Conservation (phyloP, 352 stramenopile species). For the Pythium dissotocum region DNA sequence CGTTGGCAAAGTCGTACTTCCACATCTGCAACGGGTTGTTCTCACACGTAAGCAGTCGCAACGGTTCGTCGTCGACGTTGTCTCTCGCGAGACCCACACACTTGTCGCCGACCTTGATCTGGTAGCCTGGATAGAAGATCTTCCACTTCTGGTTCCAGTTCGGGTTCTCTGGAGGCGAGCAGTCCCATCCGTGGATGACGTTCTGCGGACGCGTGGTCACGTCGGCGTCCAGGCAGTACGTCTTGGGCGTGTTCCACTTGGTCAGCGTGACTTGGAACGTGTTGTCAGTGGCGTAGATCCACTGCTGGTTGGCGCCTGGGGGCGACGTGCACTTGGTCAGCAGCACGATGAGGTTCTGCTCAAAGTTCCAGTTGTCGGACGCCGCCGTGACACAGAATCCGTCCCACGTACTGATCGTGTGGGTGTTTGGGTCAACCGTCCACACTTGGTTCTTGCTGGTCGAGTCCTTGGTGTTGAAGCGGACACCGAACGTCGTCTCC, state of each 20-base stretch:
- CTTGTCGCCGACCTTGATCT: constrained; percentile 7
- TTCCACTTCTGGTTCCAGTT: constrained; percentile 11
- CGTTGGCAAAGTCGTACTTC: constrained; percentile 15
- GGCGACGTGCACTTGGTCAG: neutral
- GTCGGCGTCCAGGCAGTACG: constrained; percentile 4
- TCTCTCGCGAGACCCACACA: constrained; percentile 1
- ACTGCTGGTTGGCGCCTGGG: neutral
- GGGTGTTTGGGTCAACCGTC: neutral
- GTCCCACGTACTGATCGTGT: neutral
- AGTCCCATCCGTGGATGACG: constrained; percentile 5
- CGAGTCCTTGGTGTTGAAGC: neutral
- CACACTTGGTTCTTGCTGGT: neutral
- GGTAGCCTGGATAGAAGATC: constrained; percentile 11
- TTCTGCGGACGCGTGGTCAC: neutral
- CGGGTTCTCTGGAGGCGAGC: neutral
- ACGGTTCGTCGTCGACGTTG: neutral
- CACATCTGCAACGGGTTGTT: constrained; percentile 14
- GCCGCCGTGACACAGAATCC: neutral
- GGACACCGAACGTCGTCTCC: neutral
- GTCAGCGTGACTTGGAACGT: neutral
- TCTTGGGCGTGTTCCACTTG: neutral
- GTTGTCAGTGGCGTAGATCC: neutral
- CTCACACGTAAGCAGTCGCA: neutral
- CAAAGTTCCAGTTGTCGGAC: neutral
- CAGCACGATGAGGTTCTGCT: neutral